Percentiles rank a stretch among this genome's conserved stretches.
Conservation (phyloP, 2,329 filamentous ascomycete species). For the Chlorencoelia australis region DNA sequence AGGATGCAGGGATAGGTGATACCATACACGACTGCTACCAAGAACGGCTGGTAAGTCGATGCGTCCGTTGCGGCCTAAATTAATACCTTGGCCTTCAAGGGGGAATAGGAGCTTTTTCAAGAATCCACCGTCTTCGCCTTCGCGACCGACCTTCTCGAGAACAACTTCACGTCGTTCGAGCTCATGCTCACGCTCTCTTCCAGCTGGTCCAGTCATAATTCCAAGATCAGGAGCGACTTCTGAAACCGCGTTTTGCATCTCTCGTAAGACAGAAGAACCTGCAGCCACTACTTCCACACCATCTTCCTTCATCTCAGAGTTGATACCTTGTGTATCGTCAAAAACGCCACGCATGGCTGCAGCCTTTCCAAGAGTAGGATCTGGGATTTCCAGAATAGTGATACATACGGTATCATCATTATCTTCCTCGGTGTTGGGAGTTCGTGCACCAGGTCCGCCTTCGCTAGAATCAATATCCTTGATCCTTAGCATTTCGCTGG, state of each 20-base stretch:
- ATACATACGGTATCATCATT: constrained; percentile 78
- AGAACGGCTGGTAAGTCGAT: constrained; percentile 68
- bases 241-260: constrained; percentile 75
- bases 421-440: constrained; percentile 60
- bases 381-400: constrained; percentile 78
- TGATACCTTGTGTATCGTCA: constrained; percentile 86
- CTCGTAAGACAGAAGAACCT: constrained; percentile 73
- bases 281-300: constrained; percentile 66
- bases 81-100: constrained; percentile 65
- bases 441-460: constrained; percentile 47
- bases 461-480: constrained; percentile 57
- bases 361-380: constrained; percentile 72
- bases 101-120: constrained; percentile 76
- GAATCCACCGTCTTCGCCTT: constrained; percentile 74
- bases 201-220: constrained; percentile 55
- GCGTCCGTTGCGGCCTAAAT: constrained; percentile 65
- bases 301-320: constrained; percentile 93
- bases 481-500: constrained; percentile 58
- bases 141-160: constrained; percentile 77
- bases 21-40: constrained; percentile 85
- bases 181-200: constrained; percentile 65
- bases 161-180: constrained; percentile 74
- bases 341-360: constrained; percentile 85
- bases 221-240: constrained; percentile 72
- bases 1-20: constrained; percentile 83